Evolutionary conservation across 2,329 filamentous ascomycete genomes (phyloP), one percentile per base, ranked within the genome.

Genomic region (Epichloe bromicola): DNA sequence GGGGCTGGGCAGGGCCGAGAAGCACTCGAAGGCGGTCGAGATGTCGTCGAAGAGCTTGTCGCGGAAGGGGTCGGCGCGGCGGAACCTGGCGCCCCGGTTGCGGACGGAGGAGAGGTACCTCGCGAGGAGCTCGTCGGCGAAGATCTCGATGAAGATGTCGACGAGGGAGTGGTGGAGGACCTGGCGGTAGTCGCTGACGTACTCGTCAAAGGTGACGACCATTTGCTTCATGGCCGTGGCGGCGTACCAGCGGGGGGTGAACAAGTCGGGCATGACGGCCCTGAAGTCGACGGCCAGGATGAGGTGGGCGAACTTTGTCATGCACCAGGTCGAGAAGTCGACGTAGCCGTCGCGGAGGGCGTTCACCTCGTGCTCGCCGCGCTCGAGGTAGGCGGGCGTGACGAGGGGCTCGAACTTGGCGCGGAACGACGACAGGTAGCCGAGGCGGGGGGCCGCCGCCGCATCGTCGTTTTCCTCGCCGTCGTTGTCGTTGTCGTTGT

Each of bases 41-140:
- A 98, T 82, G 65, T 98, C 93, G 68, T 94, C 88, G 69, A 88
- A 89, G 70, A 97, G 85, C 70, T 95, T 95, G 57, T 95, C 88
- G 52, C 85, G 84, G 71, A 90, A 96, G 2, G 88, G 88, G 60
- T 98, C 93, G 39, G 79, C 69, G 54, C 89, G 83, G 54, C 85
- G 83, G 75, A 98, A 95, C 64, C 90, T 91, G 60, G 85, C 89
- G 56, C 85, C 84, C 66, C 86, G 87, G 75, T 98, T 98, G 65
- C 86, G 86, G 33, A 97, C 86, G 40, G 82, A 78, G 40, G 78
- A 79, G 11, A 98, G 79, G 66, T 98, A 98, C 52, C 83, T 80
- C 26, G 90, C 79, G 3, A 98, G 82, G 15, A 98, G 78, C 68
- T 95, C 88, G 69, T 97, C 88, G 54, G 89, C 84, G 49, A 98